Conservation (phyloP, 805 yeast genomes). For the Yarrowia deformans region DNA sequence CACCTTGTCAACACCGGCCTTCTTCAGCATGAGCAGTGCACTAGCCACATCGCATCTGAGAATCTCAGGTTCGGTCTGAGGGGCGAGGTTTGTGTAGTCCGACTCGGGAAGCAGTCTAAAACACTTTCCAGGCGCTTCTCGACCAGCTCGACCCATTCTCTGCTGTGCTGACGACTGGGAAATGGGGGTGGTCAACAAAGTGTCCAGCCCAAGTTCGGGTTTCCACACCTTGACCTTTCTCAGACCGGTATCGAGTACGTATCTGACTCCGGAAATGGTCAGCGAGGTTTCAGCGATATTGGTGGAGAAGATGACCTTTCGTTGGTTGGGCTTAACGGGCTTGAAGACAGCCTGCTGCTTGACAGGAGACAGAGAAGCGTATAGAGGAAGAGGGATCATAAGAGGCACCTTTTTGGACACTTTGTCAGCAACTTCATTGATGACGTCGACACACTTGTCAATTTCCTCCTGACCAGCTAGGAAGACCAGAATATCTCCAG, state of each 20-base stretch:
- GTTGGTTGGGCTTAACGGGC: constrained; percentile 64
- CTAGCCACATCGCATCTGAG: constrained; percentile 82
- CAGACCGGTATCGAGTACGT: constrained; percentile 90
- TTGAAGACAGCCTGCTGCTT: constrained; percentile 84
- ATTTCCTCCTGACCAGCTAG: constrained; percentile 98
- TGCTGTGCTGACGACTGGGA: constrained; percentile 95
- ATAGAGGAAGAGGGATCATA: constrained; percentile 80
- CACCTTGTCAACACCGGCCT: constrained; percentile 81
- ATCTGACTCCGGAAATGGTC: constrained; percentile 92
- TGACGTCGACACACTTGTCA: constrained; percentile 74
- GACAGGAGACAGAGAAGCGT: constrained; percentile 90
- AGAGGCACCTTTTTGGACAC: constrained; percentile 78
- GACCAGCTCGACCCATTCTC: constrained; percentile 99
- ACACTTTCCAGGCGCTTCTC: constrained; percentile 92
- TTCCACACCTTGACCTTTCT: constrained; percentile 95
- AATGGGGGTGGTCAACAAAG: constrained; percentile 87
- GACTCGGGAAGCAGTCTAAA: constrained; percentile 81
- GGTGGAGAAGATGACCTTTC: constrained; percentile 91
- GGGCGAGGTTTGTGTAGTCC: constrained; percentile 64
- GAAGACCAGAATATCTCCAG: constrained; percentile 92
- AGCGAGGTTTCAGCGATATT: constrained; percentile 98
- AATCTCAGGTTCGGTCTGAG: constrained; percentile 93
- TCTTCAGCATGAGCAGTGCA: constrained; percentile 84
- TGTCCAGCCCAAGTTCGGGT: constrained; percentile 90
- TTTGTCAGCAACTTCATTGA: constrained; percentile 64